Conservation (phyloP, 2,329 filamentous ascomycete genomes). For the Harringtonia lauricola region DNA sequence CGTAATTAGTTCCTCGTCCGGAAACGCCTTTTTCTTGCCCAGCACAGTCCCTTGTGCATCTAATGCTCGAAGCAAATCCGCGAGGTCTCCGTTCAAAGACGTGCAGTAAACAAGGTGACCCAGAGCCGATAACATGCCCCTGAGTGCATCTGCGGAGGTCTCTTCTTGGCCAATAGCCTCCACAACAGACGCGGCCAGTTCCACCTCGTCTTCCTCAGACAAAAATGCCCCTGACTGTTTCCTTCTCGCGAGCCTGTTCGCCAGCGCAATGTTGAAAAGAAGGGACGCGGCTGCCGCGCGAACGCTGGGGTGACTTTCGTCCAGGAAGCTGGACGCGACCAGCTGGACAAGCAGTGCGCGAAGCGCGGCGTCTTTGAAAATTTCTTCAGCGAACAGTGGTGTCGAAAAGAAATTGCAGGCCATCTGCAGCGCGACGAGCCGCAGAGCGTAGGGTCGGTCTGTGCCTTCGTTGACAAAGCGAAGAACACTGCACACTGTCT, state of each 20-base stretch:
- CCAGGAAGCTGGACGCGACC: conserved; percentile 67
- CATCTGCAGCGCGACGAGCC: conserved; percentile 74
- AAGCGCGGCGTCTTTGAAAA: conserved; percentile 41
- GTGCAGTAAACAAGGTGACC: conserved; percentile 67
- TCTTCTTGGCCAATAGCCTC: conserved; percentile 56
- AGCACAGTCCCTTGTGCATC: conserved; percentile 58
- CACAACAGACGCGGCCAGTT: conserved; percentile 68
- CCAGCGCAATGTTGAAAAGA: conserved; percentile 68
- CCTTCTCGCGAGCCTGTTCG: conserved; percentile 40
- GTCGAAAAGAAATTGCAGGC: conserved; percentile 77
- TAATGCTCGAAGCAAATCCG: conserved; percentile 67
- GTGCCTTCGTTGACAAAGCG: conserved; percentile 36
- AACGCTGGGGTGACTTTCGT: conserved; percentile 61
- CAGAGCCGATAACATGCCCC: conserved; percentile 64
- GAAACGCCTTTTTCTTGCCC: conserved; percentile 45
- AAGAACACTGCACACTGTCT: conserved; percentile 52
- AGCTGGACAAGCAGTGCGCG: conserved; percentile 53
- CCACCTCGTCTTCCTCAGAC: conserved; percentile 61
- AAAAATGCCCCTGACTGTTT: conserved; percentile 23
- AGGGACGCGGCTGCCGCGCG: conserved; percentile 75
- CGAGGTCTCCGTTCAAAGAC: conserved; percentile 60
- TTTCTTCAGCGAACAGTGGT: conserved; percentile 54
- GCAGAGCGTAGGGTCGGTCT: conserved; percentile 64
- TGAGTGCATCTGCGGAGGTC: conserved; percentile 58
- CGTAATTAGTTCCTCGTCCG: conserved; percentile 43